Evolutionary conservation across 2,329 filamentous ascomycete species (phyloP).

Genomic region (Cercospora sp.): DNA sequence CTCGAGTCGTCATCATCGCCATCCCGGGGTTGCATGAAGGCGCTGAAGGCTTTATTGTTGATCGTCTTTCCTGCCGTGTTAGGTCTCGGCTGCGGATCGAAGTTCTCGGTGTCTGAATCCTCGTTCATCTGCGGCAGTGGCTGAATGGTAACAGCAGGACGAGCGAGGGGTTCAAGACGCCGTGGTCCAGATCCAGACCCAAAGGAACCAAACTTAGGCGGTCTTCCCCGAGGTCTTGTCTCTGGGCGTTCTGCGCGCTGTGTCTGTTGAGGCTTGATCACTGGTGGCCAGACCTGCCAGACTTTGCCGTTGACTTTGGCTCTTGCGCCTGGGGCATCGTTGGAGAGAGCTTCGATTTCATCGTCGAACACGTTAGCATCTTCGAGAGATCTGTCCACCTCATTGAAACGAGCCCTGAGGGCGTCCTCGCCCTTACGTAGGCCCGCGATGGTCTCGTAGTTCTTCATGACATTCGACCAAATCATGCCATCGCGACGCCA

Average conservation of each 20-base stretch:
- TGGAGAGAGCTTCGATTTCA: slow-evolving; percentile 10
- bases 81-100: not conserved
- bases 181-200: not conserved
- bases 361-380: slow-evolving; percentile 2
- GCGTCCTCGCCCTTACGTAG: not conserved
- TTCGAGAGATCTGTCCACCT: slow-evolving; percentile 6
- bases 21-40: not conserved
- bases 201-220: not conserved
- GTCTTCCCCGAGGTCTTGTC: not conserved
- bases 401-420: slow-evolving; percentile 13
- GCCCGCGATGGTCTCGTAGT: slow-evolving; percentile 4
- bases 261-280: not conserved
- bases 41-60: not conserved
- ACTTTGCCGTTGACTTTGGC: slow-evolving; percentile 14
- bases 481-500: slow-evolving; percentile 14
- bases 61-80: slow-evolving; percentile 30
- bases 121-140: not conserved
- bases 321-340: slow-evolving; percentile 10
- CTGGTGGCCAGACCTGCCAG: slow-evolving; percentile 4
- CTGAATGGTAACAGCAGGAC: not conserved
- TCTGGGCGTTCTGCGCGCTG: not conserved
- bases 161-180: not conserved
- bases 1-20: no score
- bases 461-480: slow-evolving; percentile 15
- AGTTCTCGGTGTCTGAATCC: not conserved